These are phyloP conservation scores for Lophium mytilinum DNA, from an alignment of 495 filamentous ascomycete species.

Conservation along the genomic window DNA sequence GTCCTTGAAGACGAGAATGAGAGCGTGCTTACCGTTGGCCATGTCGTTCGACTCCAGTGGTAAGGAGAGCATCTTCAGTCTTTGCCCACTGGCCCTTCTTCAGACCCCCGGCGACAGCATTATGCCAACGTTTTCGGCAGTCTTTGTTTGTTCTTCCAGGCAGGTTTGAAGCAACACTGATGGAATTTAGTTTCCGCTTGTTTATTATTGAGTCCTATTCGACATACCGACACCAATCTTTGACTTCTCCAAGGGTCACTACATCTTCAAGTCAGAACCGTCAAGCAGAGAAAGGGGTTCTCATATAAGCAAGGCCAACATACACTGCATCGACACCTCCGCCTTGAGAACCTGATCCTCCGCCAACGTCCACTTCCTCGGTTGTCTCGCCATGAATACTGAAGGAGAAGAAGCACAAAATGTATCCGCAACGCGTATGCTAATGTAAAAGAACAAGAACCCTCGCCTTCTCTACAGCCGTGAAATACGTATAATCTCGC, in stretches of 20 bases:
- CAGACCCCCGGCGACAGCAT: constrained; percentile 36
- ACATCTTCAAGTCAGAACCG: neutral
- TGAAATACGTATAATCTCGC: too few relatives aligned
- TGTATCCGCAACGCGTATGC: too few relatives aligned
- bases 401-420: too few relatives aligned
- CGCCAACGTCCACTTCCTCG: constrained; percentile 18
- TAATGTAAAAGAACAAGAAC: too few relatives aligned
- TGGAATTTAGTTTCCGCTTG: neutral
- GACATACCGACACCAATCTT: constrained; percentile 12
- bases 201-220: neutral
- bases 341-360: constrained; percentile 22
- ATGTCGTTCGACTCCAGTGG: constrained; percentile 30
- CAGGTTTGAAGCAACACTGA: constrained; percentile 31
- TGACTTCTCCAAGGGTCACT: constrained; percentile 22
- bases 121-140: constrained; percentile 38
- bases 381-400: constrained; percentile 2
- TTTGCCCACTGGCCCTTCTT: constrained; percentile 39
- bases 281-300: neutral
- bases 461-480: too few relatives aligned
- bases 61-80: constrained; percentile 32
- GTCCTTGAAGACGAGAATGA: neutral
- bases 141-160: constrained; percentile 39
- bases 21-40: constrained; percentile 25
- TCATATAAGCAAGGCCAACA: neutral
- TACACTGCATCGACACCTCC: constrained; percentile 21